Evolutionary conservation across 768 basidiomycete species (phyloP).

Genomic region (Auricularia cornea): DNA sequence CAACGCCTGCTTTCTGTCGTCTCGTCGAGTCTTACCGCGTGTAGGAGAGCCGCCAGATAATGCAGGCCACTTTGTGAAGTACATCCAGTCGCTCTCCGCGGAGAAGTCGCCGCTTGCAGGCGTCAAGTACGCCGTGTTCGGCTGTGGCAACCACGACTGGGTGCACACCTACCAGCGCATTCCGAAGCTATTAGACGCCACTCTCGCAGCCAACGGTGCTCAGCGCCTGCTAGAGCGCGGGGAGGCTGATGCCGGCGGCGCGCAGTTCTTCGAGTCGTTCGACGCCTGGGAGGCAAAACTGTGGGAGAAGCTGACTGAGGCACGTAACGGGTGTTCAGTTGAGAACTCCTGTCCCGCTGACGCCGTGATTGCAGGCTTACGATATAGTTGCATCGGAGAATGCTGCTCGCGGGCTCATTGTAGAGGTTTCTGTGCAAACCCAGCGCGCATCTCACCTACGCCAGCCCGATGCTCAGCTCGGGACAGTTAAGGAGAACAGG

Average conservation of each 20-base stretch:
- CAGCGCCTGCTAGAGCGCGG: slow-evolving; percentile 11
- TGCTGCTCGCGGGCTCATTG: neutral
- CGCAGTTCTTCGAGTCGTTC: slow-evolving; percentile 14
- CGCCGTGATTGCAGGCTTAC: neutral
- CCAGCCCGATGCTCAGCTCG: slow-evolving; percentile 4
- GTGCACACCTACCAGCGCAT: slow-evolving; percentile 14
- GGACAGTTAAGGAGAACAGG: neutral
- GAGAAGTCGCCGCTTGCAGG: neutral
- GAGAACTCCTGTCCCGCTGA: neutral
- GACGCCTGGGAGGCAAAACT: slow-evolving; percentile 13
- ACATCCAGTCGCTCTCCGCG: neutral
- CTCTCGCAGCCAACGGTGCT: slow-evolving; percentile 8
- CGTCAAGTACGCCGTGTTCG: slow-evolving; percentile 15
- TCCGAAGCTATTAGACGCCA: slow-evolving; percentile 12
- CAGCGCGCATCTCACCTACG: slow-evolving; percentile 3
- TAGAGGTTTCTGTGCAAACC: neutral
- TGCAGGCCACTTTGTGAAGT: slow-evolving; percentile 38
- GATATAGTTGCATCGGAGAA: neutral
- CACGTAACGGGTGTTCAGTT: neutral
- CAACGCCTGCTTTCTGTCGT: neutral
- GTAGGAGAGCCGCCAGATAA: slow-evolving; percentile 41
- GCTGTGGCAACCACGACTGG: slow-evolving; percentile 18
- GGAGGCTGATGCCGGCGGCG: slow-evolving; percentile 12
- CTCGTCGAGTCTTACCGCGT: neutral
- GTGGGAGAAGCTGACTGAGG: slow-evolving; percentile 6